Evolutionary conservation across 2,329 filamentous ascomycete species (phyloP).

Genomic region (Botrytis porri): DNA sequence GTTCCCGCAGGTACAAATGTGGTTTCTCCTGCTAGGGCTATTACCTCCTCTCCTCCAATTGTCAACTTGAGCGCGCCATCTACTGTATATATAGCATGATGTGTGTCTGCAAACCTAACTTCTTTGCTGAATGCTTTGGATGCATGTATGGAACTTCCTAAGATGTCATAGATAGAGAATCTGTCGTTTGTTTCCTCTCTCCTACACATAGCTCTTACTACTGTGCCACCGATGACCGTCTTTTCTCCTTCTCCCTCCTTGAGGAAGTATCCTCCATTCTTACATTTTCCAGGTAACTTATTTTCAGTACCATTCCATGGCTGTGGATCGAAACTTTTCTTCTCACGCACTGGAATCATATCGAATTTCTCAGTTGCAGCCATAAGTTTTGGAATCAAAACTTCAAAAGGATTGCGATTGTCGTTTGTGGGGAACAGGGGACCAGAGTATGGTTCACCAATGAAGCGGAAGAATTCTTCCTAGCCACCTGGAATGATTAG

Average conservation of each 20-base stretch:
- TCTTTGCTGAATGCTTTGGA: conserved; percentile 39
- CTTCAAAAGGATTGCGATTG: conserved; percentile 48
- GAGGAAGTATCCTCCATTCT: conserved; percentile 48
- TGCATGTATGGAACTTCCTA: conserved; percentile 43
- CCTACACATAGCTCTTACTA: conserved; percentile 47
- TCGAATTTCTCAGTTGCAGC: conserved; percentile 54
- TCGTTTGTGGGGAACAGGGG: conserved; percentile 51
- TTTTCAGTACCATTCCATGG: conserved; percentile 45
- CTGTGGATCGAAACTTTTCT: conserved; percentile 44
- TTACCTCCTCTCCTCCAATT: conserved; percentile 37
- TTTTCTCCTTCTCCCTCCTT: conserved; percentile 49
- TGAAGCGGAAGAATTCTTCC: conserved; percentile 59
- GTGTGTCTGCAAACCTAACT: conserved; percentile 46
- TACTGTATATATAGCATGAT: conserved; percentile 51
- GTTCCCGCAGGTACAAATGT: conserved; percentile 31
- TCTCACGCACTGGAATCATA: conserved; percentile 51
- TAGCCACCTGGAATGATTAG: conserved; percentile 57
- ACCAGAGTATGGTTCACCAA: conserved; percentile 51
- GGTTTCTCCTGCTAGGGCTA: conserved; percentile 28
- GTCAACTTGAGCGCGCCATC: conserved; percentile 47
- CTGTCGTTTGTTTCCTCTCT: conserved; percentile 47
- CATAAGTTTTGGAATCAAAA: conserved; percentile 54
- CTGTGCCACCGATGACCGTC: conserved; percentile 46
- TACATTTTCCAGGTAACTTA: conserved; percentile 39
- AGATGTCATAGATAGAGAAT: conserved; percentile 54